A percentile compares a stretch with the other conserved stretches of the same genome.
Conservation (phyloP, 2,329 filamentous ascomycete species). For the Monosporascus sp. region DNA sequence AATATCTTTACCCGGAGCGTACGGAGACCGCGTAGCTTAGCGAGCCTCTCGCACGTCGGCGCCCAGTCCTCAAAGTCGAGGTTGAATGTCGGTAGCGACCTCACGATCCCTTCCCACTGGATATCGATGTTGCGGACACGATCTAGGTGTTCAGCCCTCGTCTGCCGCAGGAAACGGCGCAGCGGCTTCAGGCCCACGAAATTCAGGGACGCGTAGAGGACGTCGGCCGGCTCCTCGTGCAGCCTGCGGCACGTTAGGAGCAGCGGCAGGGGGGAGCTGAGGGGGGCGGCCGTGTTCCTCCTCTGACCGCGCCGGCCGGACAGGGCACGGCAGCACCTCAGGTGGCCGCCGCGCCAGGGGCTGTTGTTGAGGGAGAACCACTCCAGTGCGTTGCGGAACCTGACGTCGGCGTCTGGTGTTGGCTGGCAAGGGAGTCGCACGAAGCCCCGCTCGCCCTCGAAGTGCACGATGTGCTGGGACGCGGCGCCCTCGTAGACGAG, state of each 20-base stretch:
- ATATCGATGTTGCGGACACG: not conserved
- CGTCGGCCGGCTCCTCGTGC: conserved; percentile 1
- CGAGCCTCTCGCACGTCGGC: conserved; percentile 1
- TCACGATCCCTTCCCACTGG: conserved; percentile 1
- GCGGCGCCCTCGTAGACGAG: not conserved
- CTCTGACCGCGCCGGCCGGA: not conserved
- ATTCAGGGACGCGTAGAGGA: not conserved
- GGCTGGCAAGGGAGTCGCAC: not conserved
- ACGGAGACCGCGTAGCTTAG: not conserved
- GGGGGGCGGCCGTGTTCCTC: not conserved
- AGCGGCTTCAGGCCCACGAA: conserved; percentile 1
- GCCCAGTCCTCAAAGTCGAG: conserved; percentile 1
- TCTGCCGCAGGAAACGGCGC: not conserved
- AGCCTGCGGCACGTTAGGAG: not conserved
- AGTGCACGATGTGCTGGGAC: conserved; percentile 1
- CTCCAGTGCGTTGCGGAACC: not conserved
- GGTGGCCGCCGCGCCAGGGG: conserved; percentile 3
- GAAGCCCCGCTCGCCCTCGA: not conserved
- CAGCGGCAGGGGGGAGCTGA: not conserved
- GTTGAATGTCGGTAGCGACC: not conserved
- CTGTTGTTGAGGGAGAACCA: not conserved
- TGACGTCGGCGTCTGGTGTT: not conserved
- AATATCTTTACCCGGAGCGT: not conserved
- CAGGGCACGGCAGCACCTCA: not conserved
- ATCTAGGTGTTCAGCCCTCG: not conserved